Percentiles rank a stretch among this genome's conserved stretches.
These are phyloP conservation scores for Haplographium delicatum DNA, from an alignment of 495 filamentous ascomycete genomes.

Conservation along the genomic window DNA sequence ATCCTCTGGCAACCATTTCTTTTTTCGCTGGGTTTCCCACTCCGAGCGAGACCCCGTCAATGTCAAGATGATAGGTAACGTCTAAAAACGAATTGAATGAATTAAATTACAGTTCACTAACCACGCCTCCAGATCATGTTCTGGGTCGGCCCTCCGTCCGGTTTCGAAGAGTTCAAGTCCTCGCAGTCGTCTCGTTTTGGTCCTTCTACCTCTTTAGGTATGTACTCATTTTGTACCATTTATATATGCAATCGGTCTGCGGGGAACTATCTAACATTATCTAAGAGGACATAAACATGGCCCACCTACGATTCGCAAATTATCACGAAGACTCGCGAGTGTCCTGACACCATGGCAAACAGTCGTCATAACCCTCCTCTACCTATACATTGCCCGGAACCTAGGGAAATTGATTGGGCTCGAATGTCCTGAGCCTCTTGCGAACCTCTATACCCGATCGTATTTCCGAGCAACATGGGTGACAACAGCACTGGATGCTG, in stretches of 20 bases:
- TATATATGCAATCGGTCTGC: background rate
- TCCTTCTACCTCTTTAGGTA: slow-evolving; percentile 74
- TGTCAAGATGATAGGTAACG: slow-evolving; percentile 28
- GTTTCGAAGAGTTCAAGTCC: slow-evolving; percentile 89
- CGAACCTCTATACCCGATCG: slow-evolving; percentile 88
- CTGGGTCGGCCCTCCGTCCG: slow-evolving; percentile 84
- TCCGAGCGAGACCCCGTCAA: background rate
- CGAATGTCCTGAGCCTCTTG: slow-evolving; percentile 87
- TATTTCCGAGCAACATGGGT: slow-evolving; percentile 99
- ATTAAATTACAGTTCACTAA: slow-evolving; percentile 3
- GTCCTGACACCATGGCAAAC: slow-evolving; percentile 81
- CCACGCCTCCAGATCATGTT: slow-evolving; percentile 75
- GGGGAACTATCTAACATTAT: slow-evolving; percentile 3
- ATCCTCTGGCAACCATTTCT: too few species aligned
- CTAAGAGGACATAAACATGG: slow-evolving; percentile 80
- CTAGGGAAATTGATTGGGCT: slow-evolving; percentile 88
- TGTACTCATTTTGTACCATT: slow-evolving; percentile 21
- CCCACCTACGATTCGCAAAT: slow-evolving; percentile 64
- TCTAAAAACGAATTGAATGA: background rate
- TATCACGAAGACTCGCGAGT: slow-evolving; percentile 64
- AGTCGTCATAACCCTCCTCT: slow-evolving; percentile 79
- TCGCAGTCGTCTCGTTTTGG: slow-evolving; percentile 89
- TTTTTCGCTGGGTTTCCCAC: background rate
- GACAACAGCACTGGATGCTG: slow-evolving; percentile 88
- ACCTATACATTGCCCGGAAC: slow-evolving; percentile 87